phyloP scores from a whole-genome alignment of 2,329 filamentous ascomycete species.

The Geosmithia morbida region DNA sequence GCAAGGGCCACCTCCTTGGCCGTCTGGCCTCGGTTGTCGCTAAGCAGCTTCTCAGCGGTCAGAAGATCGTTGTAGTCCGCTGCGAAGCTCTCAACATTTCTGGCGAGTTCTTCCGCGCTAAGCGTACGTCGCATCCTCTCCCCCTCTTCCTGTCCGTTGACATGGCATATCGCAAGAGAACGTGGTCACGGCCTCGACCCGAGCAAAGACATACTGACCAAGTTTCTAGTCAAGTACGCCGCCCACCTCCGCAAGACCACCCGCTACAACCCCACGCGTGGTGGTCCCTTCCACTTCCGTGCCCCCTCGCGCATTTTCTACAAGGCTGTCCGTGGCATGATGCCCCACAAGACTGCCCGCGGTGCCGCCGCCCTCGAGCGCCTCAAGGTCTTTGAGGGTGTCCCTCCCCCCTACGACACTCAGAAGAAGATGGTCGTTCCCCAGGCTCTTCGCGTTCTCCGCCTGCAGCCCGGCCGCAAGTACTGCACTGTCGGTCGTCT shows the following conservation, averaged over 20 bases:
- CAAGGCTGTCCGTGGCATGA: conserved; percentile 99
- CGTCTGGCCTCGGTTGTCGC: conserved; percentile 95
- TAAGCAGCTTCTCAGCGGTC: conserved; percentile 97
- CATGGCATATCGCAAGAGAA: background rate
- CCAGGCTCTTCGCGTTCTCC: conserved; percentile 90
- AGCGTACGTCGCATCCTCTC: conserved; percentile 62
- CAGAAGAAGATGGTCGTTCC: conserved; percentile 99
- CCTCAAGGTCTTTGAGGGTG: conserved; percentile 99
- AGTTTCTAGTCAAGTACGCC: conserved; percentile 92
- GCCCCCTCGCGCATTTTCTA: conserved; percentile 99
- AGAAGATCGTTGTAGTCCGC: conserved; percentile 99
- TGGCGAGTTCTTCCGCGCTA: conserved; percentile 99
- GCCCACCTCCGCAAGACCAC: conserved; percentile 99
- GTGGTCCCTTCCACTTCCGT: conserved; percentile 99
- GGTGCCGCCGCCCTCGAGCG: conserved; percentile 93
- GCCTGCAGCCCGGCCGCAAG: conserved; percentile 98
- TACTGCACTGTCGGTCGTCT: conserved; percentile 98
- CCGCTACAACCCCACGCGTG: conserved; percentile 97
- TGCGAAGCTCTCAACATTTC: conserved; percentile 99
- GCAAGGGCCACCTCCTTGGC: conserved; percentile 99
- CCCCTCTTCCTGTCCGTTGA: background rate
- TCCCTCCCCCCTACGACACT: conserved; percentile 98
- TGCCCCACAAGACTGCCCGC: conserved; percentile 98
- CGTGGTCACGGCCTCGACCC: background rate
- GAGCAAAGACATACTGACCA: background rate